Conservation (phyloP, 108 stramenopile genomes). For the Fragilaria crotonensis region DNA sequence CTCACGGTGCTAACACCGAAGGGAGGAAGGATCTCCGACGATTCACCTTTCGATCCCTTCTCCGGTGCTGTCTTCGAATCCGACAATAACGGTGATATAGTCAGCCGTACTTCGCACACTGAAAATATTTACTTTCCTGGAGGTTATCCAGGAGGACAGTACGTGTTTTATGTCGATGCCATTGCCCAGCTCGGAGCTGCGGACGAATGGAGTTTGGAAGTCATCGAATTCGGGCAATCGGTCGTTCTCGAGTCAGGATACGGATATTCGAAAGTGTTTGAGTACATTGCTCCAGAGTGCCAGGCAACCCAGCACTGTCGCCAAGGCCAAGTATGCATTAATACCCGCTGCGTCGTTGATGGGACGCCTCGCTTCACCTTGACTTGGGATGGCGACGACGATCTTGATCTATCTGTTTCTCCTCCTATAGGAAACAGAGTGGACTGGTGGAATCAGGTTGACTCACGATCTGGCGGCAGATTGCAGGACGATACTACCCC, state of each 20-base stretch:
- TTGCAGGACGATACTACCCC: neutral
- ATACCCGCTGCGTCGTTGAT: neutral
- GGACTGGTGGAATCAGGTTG: neutral
- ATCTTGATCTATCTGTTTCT: neutral
- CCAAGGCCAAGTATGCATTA: neutral
- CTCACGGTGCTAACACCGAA: neutral
- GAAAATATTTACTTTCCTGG: neutral
- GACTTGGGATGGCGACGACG: conserved; percentile 13
- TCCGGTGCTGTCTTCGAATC: neutral
- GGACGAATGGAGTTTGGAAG: neutral
- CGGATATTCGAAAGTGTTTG: neutral
- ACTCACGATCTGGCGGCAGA: neutral
- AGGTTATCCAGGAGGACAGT: neutral
- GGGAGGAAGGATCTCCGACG: neutral
- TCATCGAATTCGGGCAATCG: neutral
- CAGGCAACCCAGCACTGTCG: neutral
- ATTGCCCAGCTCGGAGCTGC: neutral
- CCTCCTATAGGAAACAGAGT: neutral
- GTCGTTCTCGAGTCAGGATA: neutral
- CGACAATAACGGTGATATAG: neutral
- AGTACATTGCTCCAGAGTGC: neutral
- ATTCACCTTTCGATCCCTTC: neutral
- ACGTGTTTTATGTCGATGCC: neutral
- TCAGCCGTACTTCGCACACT: neutral
- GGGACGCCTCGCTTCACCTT: conserved; percentile 16